A percentile compares a stretch with the other conserved stretches of the same genome.
phyloP scores from a whole-genome alignment of 805 yeast species.

The Candida oleophila region DNA sequence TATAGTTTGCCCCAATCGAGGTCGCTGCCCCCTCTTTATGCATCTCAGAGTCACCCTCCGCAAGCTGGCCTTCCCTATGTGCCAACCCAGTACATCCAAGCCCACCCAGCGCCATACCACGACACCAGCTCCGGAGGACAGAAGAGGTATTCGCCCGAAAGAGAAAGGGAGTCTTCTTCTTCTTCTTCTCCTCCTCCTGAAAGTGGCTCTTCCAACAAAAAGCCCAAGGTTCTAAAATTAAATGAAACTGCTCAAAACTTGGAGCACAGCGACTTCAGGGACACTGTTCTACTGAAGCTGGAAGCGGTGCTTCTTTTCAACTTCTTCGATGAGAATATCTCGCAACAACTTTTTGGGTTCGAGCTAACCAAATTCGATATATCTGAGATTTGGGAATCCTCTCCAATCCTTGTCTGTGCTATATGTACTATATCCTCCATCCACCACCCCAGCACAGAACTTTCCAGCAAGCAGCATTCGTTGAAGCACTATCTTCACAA shows the following conservation, averaged over 20 bases:
- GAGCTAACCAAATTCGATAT: slow-evolving; percentile 50
- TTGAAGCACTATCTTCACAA: slow-evolving; percentile 32
- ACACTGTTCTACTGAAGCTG: slow-evolving; percentile 30
- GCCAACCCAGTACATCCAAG: neutral
- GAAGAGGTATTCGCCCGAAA: neutral
- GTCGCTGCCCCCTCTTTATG: neutral
- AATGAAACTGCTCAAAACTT: neutral
- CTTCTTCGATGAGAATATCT: slow-evolving; percentile 53
- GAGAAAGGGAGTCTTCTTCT: neutral
- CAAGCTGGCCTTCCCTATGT: neutral
- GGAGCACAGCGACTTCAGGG: slow-evolving; percentile 30
- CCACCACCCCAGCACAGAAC: slow-evolving; percentile 47
- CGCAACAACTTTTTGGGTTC: slow-evolving; percentile 68
- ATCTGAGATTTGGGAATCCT: slow-evolving; percentile 49
- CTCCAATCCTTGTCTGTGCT: slow-evolving; percentile 59
- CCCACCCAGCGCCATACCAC: neutral
- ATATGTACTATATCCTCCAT: slow-evolving; percentile 62
- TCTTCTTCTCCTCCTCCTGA: neutral
- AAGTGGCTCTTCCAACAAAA: too few species aligned
- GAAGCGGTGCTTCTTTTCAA: slow-evolving; percentile 50
- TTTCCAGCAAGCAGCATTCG: slow-evolving; percentile 24
- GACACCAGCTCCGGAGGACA: neutral
- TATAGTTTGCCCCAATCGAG: neutral
- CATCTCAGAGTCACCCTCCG: neutral
- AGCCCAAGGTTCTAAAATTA: too few species aligned